Conservation (phyloP, 2,329 filamentous ascomycete species). For the Sclerotiophoma versabilis region DNA sequence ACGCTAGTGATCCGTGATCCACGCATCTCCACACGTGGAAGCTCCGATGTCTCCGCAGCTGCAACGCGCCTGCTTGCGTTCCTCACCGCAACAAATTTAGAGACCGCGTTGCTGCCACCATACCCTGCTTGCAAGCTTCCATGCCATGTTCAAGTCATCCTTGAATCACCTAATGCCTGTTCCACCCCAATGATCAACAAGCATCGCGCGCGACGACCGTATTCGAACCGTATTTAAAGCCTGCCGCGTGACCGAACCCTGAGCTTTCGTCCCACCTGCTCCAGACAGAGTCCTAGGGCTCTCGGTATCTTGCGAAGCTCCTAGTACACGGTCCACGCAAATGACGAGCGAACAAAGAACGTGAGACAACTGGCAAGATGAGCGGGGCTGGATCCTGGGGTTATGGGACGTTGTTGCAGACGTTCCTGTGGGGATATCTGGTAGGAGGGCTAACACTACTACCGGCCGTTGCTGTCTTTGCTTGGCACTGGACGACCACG, state of each 20-base stretch:
- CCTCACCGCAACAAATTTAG: conserved; percentile 4
- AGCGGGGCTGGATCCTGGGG: conserved; percentile 31
- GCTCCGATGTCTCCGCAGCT: conserved; percentile 18
- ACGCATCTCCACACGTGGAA: conserved; percentile 21
- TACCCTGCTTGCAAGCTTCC: background rate
- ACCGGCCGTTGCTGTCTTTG: conserved; percentile 24
- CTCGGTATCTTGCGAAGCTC: background rate
- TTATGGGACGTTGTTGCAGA: conserved; percentile 33
- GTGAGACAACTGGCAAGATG: conserved; percentile 33
- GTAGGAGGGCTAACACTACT: conserved; percentile 34
- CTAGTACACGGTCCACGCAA: background rate
- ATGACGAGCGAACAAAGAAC: conserved; percentile 24
- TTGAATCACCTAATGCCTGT: conserved; percentile 1
- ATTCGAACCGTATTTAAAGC: conserved; percentile 17
- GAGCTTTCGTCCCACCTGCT: background rate
- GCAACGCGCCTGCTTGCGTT: conserved; percentile 11
- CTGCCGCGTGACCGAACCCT: conserved; percentile 12
- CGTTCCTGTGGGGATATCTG: conserved; percentile 38
- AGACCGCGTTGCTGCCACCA: background rate
- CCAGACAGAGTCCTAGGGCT: background rate
- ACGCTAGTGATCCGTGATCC: conserved; percentile 9
- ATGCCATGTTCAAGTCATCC: background rate
- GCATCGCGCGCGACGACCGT: conserved; percentile 21
- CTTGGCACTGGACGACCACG: conserved; percentile 30
- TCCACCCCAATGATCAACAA: conserved; percentile 2